Base-by-base conservation (phyloP, 352 stramenopile genomes). In the Phytophthora pseudosyringae region DNA sequence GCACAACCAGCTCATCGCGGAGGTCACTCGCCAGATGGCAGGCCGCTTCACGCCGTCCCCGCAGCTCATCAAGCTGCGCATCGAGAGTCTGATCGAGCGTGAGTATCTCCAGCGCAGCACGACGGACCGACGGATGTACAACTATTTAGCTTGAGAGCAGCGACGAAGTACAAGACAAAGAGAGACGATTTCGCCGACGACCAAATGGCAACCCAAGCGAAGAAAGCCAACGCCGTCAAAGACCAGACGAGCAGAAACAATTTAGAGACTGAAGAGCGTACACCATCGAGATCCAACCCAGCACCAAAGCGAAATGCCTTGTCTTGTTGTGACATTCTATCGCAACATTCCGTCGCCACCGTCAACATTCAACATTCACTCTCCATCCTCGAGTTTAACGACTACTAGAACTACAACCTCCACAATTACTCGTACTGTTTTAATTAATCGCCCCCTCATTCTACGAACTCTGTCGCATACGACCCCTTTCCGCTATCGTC, bases 31-130 rank as follows among this genome's bases (percentile, higher is more conserved):
- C 5, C 88, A 97, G 58, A 92, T 97, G 75, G 77, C 75, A 12
- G 75, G 94, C 21, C 90, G 96, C 46, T 99, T 99, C 75, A 86
- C 94, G 5, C 96, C 97, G 13, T 82, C 92, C 18, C 95, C 95
- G 4, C 88, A 98, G 57, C 93, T 99, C 56, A 97, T 99, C 78
- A 99, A 99, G 87, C 96, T 98, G 58, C 87, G 98, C 39, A 98
- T 99, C 58, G 98, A 99, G 77, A 98, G 91, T 64, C 86, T 99
- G 15, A 99, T 99, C 64, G 97, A 99, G 70, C 88, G 98, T 51
- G 98, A 99, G 75, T 99, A 99, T 78, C 80, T 99, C 40, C 94
- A 99, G 71, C 92, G 97, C 41, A 94, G 93, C 62, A 71, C 93
- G 25, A 73, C 89, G 44, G 96, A 99, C 71, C 89, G 91, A 64